Conservation (phyloP, 805 yeast species). For the Lipomyces sp. region DNA sequence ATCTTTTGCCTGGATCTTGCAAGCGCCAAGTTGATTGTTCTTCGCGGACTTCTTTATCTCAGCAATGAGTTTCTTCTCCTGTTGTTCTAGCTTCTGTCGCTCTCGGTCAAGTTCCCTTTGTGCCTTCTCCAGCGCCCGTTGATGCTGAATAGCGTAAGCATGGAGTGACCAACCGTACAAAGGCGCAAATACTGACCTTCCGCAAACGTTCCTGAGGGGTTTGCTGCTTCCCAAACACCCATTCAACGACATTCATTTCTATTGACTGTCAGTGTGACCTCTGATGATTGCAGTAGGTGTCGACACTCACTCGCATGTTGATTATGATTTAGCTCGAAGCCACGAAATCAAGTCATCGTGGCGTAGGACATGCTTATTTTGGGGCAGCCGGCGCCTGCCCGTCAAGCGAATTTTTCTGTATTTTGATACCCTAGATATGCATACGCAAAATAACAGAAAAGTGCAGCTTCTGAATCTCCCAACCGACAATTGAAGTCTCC, state of each 20-base stretch:
- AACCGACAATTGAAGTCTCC: not conserved
- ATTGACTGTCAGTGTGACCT: no score
- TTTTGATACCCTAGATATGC: no score
- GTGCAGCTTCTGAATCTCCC: not conserved
- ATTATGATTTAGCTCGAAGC: no score
- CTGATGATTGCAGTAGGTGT: no score
- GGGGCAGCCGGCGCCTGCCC: not conserved
- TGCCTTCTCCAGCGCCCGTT: conserved; percentile 89
- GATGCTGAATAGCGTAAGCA: conserved; percentile 57
- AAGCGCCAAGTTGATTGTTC: conserved; percentile 81
- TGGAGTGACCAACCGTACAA: not conserved
- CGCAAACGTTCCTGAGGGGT: conserved; percentile 95
- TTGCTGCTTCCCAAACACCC: conserved; percentile 92
- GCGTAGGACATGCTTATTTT: not conserved
- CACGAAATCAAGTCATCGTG: no score
- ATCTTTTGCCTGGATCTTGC: conserved; percentile 94
- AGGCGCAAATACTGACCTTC: conserved; percentile 48
- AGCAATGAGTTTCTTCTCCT: conserved; percentile 80
- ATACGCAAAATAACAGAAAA: no score
- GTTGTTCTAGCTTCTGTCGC: conserved; percentile 78
- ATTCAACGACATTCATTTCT: conserved; percentile 71
- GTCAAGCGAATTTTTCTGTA: no score
- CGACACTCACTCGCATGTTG: no score
- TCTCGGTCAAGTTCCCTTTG: conserved; percentile 92
- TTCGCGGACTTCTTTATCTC: conserved; percentile 93